Evolutionary conservation across 2,329 filamentous ascomycete genomes (phyloP).

Genomic region (Pseudogymnoascus sp.): DNA sequence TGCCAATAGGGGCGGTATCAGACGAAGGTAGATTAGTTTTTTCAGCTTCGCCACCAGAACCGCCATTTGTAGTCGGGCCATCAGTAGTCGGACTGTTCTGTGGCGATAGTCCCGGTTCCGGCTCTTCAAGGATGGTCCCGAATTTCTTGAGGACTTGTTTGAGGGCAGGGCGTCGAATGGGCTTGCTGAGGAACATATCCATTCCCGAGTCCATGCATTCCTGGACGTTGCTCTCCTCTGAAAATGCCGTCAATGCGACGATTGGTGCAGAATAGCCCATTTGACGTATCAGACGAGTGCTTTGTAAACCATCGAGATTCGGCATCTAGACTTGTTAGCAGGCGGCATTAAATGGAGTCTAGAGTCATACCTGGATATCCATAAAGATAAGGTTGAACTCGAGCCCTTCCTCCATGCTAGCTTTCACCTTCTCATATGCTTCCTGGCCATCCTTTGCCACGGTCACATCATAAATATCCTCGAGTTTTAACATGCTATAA

Average conservation of each 20-base stretch:
- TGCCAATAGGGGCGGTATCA: background rate
- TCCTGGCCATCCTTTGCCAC: slow-evolving; percentile 82
- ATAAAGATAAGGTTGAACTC: slow-evolving; percentile 88
- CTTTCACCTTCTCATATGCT: slow-evolving; percentile 77
- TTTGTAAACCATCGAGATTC: slow-evolving; percentile 81
- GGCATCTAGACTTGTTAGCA: slow-evolving; percentile 57
- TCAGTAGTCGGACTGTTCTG: background rate
- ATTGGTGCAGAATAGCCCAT: slow-evolving; percentile 85
- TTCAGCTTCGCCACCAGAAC: background rate
- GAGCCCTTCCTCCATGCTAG: slow-evolving; percentile 63
- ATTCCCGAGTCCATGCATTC: slow-evolving; percentile 84
- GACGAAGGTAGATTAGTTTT: background rate
- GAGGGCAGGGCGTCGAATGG: slow-evolving; percentile 72
- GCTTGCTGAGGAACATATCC: slow-evolving; percentile 76
- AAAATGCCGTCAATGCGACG: slow-evolving; percentile 82
- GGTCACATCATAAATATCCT: slow-evolving; percentile 78
- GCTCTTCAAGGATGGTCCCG: slow-evolving; percentile 69
- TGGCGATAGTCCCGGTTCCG: slow-evolving; percentile 16
- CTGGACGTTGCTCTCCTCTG: slow-evolving; percentile 80
- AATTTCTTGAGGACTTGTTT: slow-evolving; percentile 83
- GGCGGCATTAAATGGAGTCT: background rate
- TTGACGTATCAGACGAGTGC: slow-evolving; percentile 72
- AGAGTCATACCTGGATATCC: slow-evolving; percentile 57
- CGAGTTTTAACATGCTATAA: slow-evolving; percentile 60
- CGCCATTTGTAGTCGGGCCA: background rate